Evolutionary conservation across 148 eudicot genomes (phyloP), one percentile per base, ranked within the genome.

Genomic region (Beta vulgaris): DNA sequence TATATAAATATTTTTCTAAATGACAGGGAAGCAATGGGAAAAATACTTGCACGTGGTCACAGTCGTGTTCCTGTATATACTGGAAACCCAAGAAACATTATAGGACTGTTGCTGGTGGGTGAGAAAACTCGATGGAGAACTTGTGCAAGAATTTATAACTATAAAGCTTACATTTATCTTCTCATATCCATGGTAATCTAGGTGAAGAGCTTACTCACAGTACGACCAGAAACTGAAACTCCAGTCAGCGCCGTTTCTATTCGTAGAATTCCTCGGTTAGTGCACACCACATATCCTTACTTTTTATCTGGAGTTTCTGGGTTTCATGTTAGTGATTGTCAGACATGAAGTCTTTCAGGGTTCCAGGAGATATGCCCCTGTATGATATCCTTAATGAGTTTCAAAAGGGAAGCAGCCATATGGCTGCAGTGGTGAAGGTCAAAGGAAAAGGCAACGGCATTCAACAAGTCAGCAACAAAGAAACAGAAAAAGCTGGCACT

Each of bases 121-220:
- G 77, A 73, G 66, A 43, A 25, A 43, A 18, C 72, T 63, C 71
- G 16, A 35, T 42, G 61, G 26, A 37, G 62, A 32, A 8, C 60
- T 42, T 54, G 18, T 68, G 32, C 29, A 34, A 37, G 29, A 14
- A 28, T 69, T 9, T 12, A 32, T 58, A 53, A 32, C 53, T 69
- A 28, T 70, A 12, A 59, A 34, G 31, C 43, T 46, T 35, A 18
- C 61, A 63, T 23, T 49, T 34, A 43, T 49, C 19, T 73, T 46
- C 40, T 29, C 66, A 54, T 63, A 42, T 75, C 12, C 26, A 49
- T 73, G 72, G 48, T 18, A 53, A 68, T 71, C 37, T 76, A 91
- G 98, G 97, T 93, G 55, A 93, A 93, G 80, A 90, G 92, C 77
- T 97, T 93, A 77, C 98, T 93, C 63, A 91, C 98, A 12, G 98